Evolutionary conservation across 129 eudicot genomes (phyloP), one percentile per base, ranked within the genome.

Genomic region (Flaveria robusta): DNA sequence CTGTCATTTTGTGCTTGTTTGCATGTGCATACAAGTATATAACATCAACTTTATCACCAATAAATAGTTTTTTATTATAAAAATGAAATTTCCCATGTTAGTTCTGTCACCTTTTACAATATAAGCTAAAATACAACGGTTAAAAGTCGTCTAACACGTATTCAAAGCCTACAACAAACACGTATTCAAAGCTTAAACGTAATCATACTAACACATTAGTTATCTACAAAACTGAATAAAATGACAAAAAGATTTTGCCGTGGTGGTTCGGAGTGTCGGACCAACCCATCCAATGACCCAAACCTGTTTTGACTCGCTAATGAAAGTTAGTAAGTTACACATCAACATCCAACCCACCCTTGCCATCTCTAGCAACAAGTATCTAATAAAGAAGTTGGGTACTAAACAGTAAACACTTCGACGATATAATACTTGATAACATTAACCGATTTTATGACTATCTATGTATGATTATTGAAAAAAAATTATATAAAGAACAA

Each of bases 361-460:
- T 54, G 60, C 22, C 24, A 6, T 52, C 60, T 52, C 24, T 52
- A 50, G 56, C 39, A 34, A 34, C 39, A 34, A 34, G 39, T 34
- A 34, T 34, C 39, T 34, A 34, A 34, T 34, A 34, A 34, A 5
- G 39, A 34, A 34, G 39, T 34, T 18, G 16, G 67, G 45, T 6
- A 29, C 68, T 27, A 63, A 59, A 11, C 12, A 26, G 39, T 24
- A 60, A 55, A 27, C 68, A 27, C 45, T 31, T 63, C 16, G 45
- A 29, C 23, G 68, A 45, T 63, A 14, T 63, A 63, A 29, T 15
- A 29, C 15, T 16, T 63, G 43, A 29, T 29, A 63, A 63, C 68
- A 63, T 63, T 29, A 63, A 29, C 43, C 50, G 69, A 27, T 31
- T 77, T 78, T 71, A 78, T 78, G 77, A 43, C 74, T 20, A 70